Base-by-base conservation (phyloP, 164 flowering plant species). In the Vitis rotundifolia region DNA sequence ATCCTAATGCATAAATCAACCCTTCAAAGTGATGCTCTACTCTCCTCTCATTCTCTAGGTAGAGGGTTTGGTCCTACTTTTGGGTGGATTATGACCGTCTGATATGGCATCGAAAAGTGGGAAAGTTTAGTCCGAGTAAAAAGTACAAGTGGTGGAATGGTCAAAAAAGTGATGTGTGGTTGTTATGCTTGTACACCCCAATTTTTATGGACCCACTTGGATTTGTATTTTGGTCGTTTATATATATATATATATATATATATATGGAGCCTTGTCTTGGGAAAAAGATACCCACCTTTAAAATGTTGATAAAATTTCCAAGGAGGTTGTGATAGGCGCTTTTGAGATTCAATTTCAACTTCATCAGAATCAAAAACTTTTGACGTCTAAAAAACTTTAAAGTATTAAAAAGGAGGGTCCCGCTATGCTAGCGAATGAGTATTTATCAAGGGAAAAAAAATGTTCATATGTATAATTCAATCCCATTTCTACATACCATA, bases 81-180 rank as follows among this genome's bases (percentile, higher is more conserved):
- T 29, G 49, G 31, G n/a, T 14, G 13, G n/a, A 51, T 60, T n/a
- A 3, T 50, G 44, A 11, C 65, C 49, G 71, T 51, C 29, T 10
- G 57, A 69, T 50, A 7, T 2, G 16, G 1, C 19, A 65, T 15
- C 15, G 18, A 22, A 28, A n/a, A 1, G 3, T 31, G 62, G 18
- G 26, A 59, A 68, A 59, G 68, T 13, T 31, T 52, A 19, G 14
- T 10, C 8, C 0, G 10, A 12, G 9, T 9, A 11, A 28, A 44
- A 16, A 37, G 15, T n/a, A 26, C 5, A 18, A 26, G 49, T 61
- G 49, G 68, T 70, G 67, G 67, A 63, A 26, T 71, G 73, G 73
- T 71, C 68, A 71, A 71, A 71, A 71, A 51, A 70, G 73, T 37
- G 44, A 37, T 37, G 44, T 6, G 49, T 63, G 73, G 47, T 70